Base-by-base conservation (phyloP, 148 eudicot species). In the Chenopodium suecicum region DNA sequence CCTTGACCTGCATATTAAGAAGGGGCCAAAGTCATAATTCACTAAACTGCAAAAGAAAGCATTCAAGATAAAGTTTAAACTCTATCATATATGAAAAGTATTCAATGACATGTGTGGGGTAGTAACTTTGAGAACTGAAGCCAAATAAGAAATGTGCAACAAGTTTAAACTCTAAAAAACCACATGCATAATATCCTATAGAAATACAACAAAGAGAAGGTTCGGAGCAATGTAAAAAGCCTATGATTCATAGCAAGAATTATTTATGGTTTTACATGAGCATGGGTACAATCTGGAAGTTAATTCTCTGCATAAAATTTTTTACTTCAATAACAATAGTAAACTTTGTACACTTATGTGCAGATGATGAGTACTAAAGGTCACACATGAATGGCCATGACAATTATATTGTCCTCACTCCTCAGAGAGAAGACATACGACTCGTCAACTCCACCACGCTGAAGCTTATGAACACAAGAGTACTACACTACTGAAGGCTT, bases 1-100 rank as follows among this genome's bases (percentile, higher is more conserved):
- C 97, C 97, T 12, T 78, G 52, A 71, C 91, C 99, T 96, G 90
- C 85, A 73, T 22, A 74, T 83, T 47, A 73, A 46, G 37, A 84
- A 75, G 47, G 79, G 74, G 44, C 20, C 56, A 78, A 81, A 47
- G 44, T 47, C 37, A 41, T 41, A 41, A 31, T 65, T 60, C 9
- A 84, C 14, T 68, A 31, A 8, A 46, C 62, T 75, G 32, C 65
- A 75, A 70, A 47, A 41, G 75, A 77, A 76, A 54, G 11, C 25
- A 17, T 34, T 79, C n/a, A 50, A 37, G 75, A 64, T 22, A n/a
- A 56, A 56, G 13, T 48, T 10, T 41, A 41, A 41, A 41, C 44
- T 41, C 44, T 41, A 41, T 41, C 44, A 4, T 4, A 41, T 41
- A 5, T 41, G 7, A 41, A 5, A 41, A 41, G 44, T 41, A 41